phyloP scores from a whole-genome alignment of 1,139 yeast species.

The Yamadazyma oceani region DNA sequence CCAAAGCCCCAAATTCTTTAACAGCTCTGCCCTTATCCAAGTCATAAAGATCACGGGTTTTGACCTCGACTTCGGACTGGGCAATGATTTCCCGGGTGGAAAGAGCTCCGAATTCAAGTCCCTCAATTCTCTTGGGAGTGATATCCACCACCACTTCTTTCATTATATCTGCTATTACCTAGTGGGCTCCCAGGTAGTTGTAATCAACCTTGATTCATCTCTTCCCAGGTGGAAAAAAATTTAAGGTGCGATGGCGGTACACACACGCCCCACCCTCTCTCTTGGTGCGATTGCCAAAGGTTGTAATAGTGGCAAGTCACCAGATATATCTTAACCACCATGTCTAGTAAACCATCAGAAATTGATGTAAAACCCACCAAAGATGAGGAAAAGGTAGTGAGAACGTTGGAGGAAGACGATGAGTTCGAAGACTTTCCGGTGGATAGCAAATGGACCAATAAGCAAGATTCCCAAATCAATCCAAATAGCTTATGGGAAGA shows the following conservation, averaged over 20 bases:
- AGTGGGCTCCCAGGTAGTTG: too few relatives aligned
- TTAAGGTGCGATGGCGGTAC: background rate
- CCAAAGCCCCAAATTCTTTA: slow-evolving; percentile 83
- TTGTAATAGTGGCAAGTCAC: too few relatives aligned
- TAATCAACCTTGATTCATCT: too few relatives aligned
- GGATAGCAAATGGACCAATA: slow-evolving; percentile 55
- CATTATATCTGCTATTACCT: slow-evolving; percentile 43
- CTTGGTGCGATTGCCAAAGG: too few relatives aligned
- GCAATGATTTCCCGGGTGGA: slow-evolving; percentile 89
- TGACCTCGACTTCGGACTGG: slow-evolving; percentile 91
- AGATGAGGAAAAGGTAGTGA: slow-evolving; percentile 39
- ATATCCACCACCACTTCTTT: slow-evolving; percentile 76
- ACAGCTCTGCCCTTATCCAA: slow-evolving; percentile 80
- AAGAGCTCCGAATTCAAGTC: slow-evolving; percentile 89
- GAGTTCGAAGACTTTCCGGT: slow-evolving; percentile 95
- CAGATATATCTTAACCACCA: background rate
- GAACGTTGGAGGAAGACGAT: slow-evolving; percentile 85
- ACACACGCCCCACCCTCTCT: too few relatives aligned
- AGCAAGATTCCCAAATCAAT: slow-evolving; percentile 41
- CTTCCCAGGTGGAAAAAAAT: too few relatives aligned
- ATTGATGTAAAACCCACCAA: background rate
- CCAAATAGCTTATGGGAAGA: slow-evolving; percentile 77
- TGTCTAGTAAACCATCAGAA: too few relatives aligned
- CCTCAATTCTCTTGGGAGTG: slow-evolving; percentile 88
- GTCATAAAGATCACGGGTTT: slow-evolving; percentile 89